Evolutionary conservation across 805 yeast species (phyloP).

Genomic region (Middelhovenomyces tepae): DNA sequence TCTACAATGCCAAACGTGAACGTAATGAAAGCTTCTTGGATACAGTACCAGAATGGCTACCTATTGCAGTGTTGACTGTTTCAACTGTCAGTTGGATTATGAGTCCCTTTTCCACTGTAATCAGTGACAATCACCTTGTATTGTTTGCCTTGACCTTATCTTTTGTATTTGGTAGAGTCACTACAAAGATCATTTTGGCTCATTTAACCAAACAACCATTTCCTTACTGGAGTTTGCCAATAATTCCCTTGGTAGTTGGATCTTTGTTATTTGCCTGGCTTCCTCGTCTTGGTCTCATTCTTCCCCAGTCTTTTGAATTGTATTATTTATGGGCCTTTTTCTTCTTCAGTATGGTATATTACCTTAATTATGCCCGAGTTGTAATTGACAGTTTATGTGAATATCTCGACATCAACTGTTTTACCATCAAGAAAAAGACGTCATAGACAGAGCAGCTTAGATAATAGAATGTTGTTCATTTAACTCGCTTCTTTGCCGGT

Average conservation of each 20-base stretch:
- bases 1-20: conserved; percentile 38
- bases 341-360: conserved; percentile 64
- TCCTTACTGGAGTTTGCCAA: conserved; percentile 66
- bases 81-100: conserved; percentile 39
- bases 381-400: conserved; percentile 71
- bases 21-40: conserved; percentile 32
- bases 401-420: conserved; percentile 77
- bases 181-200: conserved; percentile 52
- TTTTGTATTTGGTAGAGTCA: conserved; percentile 78
- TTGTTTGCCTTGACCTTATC: conserved; percentile 73
- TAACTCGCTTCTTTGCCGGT: conserved; percentile 4
- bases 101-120: conserved; percentile 39
- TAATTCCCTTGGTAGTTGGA: conserved; percentile 34
- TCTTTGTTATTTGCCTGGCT: conserved; percentile 31
- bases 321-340: conserved; percentile 42
- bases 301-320: conserved; percentile 23
- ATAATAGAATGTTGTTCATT: conserved; percentile 3
- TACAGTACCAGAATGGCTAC: conserved; percentile 48
- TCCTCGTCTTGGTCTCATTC: conserved; percentile 43
- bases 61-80: conserved; percentile 51
- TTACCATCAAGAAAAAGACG: conserved; percentile 59
- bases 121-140: conserved; percentile 42
- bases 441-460: conserved; percentile 1
- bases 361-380: conserved; percentile 57
- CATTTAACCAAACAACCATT: conserved; percentile 78